Evolutionary conservation across 768 basidiomycete species (phyloP), one percentile per base, ranked within the genome.

Genomic region (Panus rudis): DNA sequence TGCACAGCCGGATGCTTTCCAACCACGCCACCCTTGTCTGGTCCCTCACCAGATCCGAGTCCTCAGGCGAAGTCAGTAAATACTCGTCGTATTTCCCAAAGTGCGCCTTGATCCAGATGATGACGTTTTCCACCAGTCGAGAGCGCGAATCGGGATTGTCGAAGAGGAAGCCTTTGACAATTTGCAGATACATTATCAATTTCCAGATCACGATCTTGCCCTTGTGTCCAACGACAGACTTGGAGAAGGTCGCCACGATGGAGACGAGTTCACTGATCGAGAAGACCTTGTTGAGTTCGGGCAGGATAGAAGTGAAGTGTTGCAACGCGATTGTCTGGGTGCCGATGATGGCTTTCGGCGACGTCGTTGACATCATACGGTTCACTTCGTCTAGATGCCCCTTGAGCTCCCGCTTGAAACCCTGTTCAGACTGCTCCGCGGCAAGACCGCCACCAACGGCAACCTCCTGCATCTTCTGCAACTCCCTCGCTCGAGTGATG

Each of bases 291-390:
- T 80, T 71, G 16, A 97, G 71, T 57, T 92, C 88, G 4, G 93
- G 92, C 8, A 98, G 70, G 49, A 94, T 87, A 19, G 89, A 84
- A 2, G 90, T 85, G 59, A 96, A 97, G 63, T 92, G 86, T 57
- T 93, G 91, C 11, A 96, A 70, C 4, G 92, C 92, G 47, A 94
- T 83, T 1, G 91, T 92, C 58, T 98, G 94, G 2, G 94, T 94
- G 39, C 94, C 94, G 38, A 98, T 91, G 60, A 96, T 85, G n/a
- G 86, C 79, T 4, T 81, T 72, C 0, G 91, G 92, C 2, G 79
- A 72, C 0, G 76, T 72, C 2, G 75, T 77, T 0, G 80, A 73
- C 94, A 98, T 94, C 79, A 98, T 84, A 34, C 78, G 71, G 52
- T 89, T 94, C 46, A 96, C 79, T 52, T 88, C 84, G 2, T 67